Base-by-base conservation (phyloP, 371 early-diverging fungal genomes). In the Lichtheimia ramosa region DNA sequence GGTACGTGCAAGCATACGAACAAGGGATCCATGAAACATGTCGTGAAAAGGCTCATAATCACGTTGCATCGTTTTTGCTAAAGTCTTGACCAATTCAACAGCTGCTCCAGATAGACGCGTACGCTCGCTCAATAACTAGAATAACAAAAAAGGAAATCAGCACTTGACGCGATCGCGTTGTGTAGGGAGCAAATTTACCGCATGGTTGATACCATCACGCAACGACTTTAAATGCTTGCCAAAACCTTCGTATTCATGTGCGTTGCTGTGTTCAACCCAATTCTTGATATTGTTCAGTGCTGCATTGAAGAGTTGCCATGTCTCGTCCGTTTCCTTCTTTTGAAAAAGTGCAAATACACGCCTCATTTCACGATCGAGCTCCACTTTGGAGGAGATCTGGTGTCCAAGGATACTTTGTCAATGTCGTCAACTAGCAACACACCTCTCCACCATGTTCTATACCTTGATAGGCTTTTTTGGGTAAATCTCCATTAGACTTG, bases 1-100 rank as follows among this genome's bases (percentile, higher is more conserved):
- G n/a, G 83, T 79, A n/a, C 85, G 75, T 21, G 73, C 77, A 60
- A 82, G 82, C 10, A 83, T 71, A 25, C 75, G 73, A 51, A 81
- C 51, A 2, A 85, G 58, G 0, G 82, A 68, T 0, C 80, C 77
- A 16, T 77, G 61, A 50, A 82, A 64, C 54, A 73, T 58, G 7
- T 79, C 77, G 24, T 72, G 70, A 14, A 80, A 54, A 1, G 56
- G 42, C 13, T 75, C 74, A 62, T 79, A 83, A 40, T 80, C 77
- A 21, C 74, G 71, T n/a, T 74, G 69, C 68, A 83, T 70, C 6
- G 65, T 51, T 24, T 69, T 67, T 5, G 82, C 66, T 6, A 85
- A 52, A 41, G 68, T 71, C 55, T 81, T 73, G 10, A 82, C 58
- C 10, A 85, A 54, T 43, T 83, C 82, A 25, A 68, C 70, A n/a